These are phyloP conservation scores for Magnaporthiopsis incrustans DNA, from an alignment of 2,329 filamentous ascomycete species.

Conservation along the genomic window DNA sequence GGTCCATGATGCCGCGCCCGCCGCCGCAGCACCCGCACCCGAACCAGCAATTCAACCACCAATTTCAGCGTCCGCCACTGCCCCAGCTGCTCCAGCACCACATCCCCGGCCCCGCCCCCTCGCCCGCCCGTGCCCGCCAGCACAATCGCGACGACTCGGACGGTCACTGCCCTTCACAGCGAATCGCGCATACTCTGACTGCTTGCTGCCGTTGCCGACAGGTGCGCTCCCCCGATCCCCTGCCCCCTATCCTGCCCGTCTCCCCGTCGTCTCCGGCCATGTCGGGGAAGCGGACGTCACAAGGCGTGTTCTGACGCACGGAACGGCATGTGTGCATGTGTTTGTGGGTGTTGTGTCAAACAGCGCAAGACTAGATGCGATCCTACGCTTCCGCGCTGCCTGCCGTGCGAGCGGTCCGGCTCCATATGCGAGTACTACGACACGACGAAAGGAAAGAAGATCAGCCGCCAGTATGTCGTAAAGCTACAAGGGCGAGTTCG, in stretches of 20 bases:
- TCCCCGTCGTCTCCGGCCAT: not conserved
- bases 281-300: not conserved
- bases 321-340: not conserved
- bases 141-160: slow-evolving; percentile 36
- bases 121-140: slow-evolving; percentile 17
- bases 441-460: slow-evolving; percentile 74
- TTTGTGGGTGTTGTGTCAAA: slow-evolving; percentile 1
- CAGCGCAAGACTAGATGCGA: slow-evolving; percentile 96
- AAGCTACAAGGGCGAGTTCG: slow-evolving; percentile 82
- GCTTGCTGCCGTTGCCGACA: slow-evolving; percentile 74
- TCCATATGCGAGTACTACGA: slow-evolving; percentile 94
- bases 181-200: slow-evolving; percentile 71
- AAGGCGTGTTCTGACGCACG: not conserved
- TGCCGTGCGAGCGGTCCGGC: slow-evolving; percentile 86
- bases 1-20: slow-evolving; percentile 32
- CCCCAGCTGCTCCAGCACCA: slow-evolving; percentile 8
- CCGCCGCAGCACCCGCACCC: slow-evolving; percentile 20
- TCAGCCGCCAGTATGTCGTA: slow-evolving; percentile 87
- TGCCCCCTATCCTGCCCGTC: not conserved
- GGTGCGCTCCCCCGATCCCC: slow-evolving; percentile 37
- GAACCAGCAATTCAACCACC: slow-evolving; percentile 14
- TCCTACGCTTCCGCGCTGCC: slow-evolving; percentile 81
- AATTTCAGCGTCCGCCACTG: slow-evolving; percentile 14
- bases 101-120: not conserved
- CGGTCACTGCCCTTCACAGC: slow-evolving; percentile 43